Base-by-base conservation (phyloP, 805 yeast species). In the Tetrapisispora arboricola region DNA sequence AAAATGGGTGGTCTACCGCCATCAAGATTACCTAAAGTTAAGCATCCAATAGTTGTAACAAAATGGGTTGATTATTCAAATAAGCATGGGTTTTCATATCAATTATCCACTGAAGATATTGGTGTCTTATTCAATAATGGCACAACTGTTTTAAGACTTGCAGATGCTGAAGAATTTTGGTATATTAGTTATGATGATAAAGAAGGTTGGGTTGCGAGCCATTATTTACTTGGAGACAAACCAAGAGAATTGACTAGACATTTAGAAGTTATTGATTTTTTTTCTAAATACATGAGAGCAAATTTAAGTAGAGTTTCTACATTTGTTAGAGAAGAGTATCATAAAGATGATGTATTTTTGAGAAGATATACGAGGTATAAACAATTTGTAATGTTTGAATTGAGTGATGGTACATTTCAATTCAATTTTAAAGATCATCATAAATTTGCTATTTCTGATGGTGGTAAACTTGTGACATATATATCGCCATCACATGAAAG, bases 21-120 rank as follows among this genome's bases (percentile, higher is more conserved):
- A 39, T 49, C 58, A 32, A 48, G 57, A 41, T 49, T 53, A 44
- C 60, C 63, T 19, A 52, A 55, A 33, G 46, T 56, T 11, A 61
- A 59, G 41, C 72, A 75, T 47, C 94, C 88, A 11, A 73, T 77
- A 16, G 75, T 84, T 45, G 54, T 90, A 33, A 83, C 94, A 46
- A 88, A 90, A 59, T 92, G 99, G 99, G 97, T 94, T 26, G 99
- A 92, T 61, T 94, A 90, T 61, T 84, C 96, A 21, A 87, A 88
- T 65, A 86, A 83, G 60, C 94, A 90, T 63, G 99, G 99, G 0
- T 80, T 92, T 57, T 85, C 96, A 7, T 90, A 88, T 60, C 94
- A 88, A 58, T 66, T 90, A 41, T 81, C 86, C 20, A 81, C 84
- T 41, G 87, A 87, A 43, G 81, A 81, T 46, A 80, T 84, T 49